Evolutionary conservation across 1,284 basidiomycete species (phyloP), one percentile per base, ranked within the genome.

Genomic region (Papiliotrema fonsecae): DNA sequence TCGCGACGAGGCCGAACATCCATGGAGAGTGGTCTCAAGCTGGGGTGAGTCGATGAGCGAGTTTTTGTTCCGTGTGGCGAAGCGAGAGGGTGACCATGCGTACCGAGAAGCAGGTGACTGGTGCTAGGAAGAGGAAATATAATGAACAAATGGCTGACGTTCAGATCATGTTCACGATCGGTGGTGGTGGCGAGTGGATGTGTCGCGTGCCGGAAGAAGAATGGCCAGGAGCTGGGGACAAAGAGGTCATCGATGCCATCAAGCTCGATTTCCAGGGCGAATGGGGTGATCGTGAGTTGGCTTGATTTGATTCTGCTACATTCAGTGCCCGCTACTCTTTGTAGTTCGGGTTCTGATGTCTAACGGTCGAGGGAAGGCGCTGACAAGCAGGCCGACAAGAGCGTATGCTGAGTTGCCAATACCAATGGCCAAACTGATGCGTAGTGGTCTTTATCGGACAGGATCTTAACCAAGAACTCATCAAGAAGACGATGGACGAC

Each of bases 1-100:
- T 73, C 9, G 70, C 72, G 1, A 68, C 68, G 0, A 50, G 72
- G 13, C 68, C 68, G 0, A 41, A 49, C 6, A 52, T 62, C 24
- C 70, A 69, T 40, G 77, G 77, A 28, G 76, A 77, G 48, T 76
- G 75, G 76, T 70, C 66, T 2, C 76, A 77, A 54, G 75, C 76
- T 2, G 76, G 76, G 18, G 66, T 69, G 41, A 67, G 70, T 65
- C 18, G 4, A 32, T 6, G 16, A 21, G 13, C 14, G 28, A 27
- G 21, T 9, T 31, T 16, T 22, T 38, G 16, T 9, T 38, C 18
- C 7, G 7, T 16, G 13, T 42, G 40, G 7, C 18, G 18, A 10
- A 24, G 40, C 26, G 7, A 10, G 19, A 24, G 26, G 36, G 11
- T 38, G 36, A 38, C 21, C 21, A 18, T n/a, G n/a, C n/a, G n/a